phyloP scores from a whole-genome alignment of 306 rosid species.

The Gastrolobium bilobum region DNA sequence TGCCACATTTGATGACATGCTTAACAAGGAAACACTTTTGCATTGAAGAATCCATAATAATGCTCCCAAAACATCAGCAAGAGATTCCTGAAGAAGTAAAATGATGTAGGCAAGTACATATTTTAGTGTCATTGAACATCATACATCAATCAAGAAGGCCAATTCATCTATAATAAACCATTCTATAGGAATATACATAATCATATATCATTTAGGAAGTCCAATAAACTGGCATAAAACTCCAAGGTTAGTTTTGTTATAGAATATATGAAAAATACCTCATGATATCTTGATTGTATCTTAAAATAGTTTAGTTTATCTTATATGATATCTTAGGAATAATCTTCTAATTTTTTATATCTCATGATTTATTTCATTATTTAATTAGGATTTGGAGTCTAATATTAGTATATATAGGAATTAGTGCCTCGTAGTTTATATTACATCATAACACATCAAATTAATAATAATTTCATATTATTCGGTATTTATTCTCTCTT shows the following conservation, averaged over 20 bases:
- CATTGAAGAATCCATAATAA: slow-evolving; percentile 79
- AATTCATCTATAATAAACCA: slow-evolving; percentile 7
- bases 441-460: too few species aligned
- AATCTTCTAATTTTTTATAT: too few species aligned
- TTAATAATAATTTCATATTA: too few species aligned
- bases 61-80: slow-evolving; percentile 70
- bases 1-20: slow-evolving; percentile 67
- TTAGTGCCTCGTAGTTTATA: too few species aligned
- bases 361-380: too few species aligned
- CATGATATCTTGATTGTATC: too few species aligned
- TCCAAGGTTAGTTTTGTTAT: neutral
- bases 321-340: too few species aligned
- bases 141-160: slow-evolving; percentile 6
- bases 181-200: neutral
- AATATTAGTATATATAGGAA: too few species aligned
- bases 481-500: too few species aligned
- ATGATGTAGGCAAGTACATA: slow-evolving; percentile 23
- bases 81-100: slow-evolving; percentile 69
- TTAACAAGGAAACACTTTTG: slow-evolving; percentile 57
- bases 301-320: too few species aligned
- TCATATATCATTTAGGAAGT: neutral
- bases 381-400: too few species aligned
- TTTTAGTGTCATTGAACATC: slow-evolving; percentile 33
- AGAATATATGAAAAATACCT: too few species aligned
- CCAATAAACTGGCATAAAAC: neutral